A percentile compares a stretch with the other conserved stretches of the same genome.
Evolutionary conservation across 192 early-diverging fungal species (phyloP).

Genomic region (Coemansia pectinata): DNA sequence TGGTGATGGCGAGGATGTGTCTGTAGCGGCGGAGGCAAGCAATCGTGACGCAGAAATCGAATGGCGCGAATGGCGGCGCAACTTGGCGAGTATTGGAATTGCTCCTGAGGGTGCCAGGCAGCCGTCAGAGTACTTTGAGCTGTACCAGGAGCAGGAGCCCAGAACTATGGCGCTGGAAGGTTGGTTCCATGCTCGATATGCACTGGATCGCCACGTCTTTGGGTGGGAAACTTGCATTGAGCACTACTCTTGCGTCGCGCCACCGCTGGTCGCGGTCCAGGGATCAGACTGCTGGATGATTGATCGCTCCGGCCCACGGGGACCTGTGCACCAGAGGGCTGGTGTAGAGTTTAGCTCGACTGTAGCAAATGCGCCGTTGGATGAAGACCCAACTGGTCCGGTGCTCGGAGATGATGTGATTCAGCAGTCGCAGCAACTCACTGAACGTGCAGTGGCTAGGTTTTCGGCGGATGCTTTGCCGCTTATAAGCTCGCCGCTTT

Average conservation of each 20-base stretch:
- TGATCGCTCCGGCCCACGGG: conserved; percentile 40
- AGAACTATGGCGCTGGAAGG: conserved; percentile 6
- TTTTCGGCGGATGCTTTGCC: conserved; percentile 3
- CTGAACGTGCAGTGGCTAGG: not conserved
- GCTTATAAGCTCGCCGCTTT: conserved; percentile 1
- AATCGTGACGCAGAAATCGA: not conserved
- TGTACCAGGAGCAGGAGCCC: conserved; percentile 15
- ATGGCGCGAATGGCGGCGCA: conserved; percentile 10
- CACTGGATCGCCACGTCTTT: conserved; percentile 31
- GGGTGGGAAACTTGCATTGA: conserved; percentile 26
- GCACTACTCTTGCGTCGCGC: conserved; percentile 25
- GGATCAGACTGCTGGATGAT: conserved; percentile 22
- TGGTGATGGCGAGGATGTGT: not conserved
- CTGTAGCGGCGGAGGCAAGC: not conserved
- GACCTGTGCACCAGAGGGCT: conserved; percentile 3
- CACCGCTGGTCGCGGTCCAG: conserved; percentile 12
- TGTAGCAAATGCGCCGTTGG: not conserved
- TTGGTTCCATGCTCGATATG: conserved; percentile 32
- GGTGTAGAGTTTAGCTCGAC: not conserved
- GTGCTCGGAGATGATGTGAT: not conserved
- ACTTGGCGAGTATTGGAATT: not conserved
- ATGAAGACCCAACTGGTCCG: not conserved
- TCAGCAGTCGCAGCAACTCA: not conserved
- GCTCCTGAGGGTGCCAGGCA: not conserved
- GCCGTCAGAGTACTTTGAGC: conserved; percentile 14